Percentiles rank a stretch among this genome's conserved stretches.
These are phyloP conservation scores for Filobasidium floriforme DNA, from an alignment of 768 basidiomycete species.

Conservation along the genomic window DNA sequence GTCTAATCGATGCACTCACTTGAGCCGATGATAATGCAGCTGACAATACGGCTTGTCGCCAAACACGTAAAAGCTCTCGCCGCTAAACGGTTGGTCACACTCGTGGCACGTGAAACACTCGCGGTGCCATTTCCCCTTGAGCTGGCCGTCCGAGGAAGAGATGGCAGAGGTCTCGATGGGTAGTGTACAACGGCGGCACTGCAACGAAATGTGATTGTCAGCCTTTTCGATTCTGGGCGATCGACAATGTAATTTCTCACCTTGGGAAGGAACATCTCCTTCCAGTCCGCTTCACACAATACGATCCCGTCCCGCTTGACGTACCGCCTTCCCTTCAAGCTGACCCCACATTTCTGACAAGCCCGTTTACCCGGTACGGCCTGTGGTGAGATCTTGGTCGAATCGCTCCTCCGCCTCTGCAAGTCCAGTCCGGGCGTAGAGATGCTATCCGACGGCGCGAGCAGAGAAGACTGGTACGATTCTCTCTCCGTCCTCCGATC, in stretches of 20 bases:
- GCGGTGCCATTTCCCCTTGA: conserved; percentile 91
- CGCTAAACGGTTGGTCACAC: conserved; percentile 83
- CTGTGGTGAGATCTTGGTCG: neutral
- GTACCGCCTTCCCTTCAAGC: conserved; percentile 63
- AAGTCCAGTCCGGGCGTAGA: conserved; percentile 50
- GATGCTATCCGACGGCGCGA: conserved; percentile 22
- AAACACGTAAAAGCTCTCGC: conserved; percentile 82
- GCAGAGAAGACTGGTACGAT: conserved; percentile 3
- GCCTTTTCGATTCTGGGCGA: conserved; percentile 13
- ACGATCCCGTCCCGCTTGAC: conserved; percentile 74
- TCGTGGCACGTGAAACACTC: conserved; percentile 81
- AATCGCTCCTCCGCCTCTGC: neutral
- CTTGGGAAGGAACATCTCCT: conserved; percentile 90
- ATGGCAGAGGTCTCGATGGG: conserved; percentile 89
- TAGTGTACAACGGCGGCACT: conserved; percentile 80
- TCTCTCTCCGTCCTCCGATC: conserved; percentile 3
- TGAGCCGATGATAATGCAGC: conserved; percentile 87
- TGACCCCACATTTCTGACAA: conserved; percentile 63
- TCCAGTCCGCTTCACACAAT: conserved; percentile 87
- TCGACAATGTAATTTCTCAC: conserved; percentile 50
- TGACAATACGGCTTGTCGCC: conserved; percentile 85
- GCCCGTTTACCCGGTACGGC: conserved; percentile 27
- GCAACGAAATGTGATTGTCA: conserved; percentile 4
- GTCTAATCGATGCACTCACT: too few relatives aligned
- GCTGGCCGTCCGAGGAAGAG: conserved; percentile 81